phyloP scores from a whole-genome alignment of 257 asterid species.

The Penstemon barbatus region DNA sequence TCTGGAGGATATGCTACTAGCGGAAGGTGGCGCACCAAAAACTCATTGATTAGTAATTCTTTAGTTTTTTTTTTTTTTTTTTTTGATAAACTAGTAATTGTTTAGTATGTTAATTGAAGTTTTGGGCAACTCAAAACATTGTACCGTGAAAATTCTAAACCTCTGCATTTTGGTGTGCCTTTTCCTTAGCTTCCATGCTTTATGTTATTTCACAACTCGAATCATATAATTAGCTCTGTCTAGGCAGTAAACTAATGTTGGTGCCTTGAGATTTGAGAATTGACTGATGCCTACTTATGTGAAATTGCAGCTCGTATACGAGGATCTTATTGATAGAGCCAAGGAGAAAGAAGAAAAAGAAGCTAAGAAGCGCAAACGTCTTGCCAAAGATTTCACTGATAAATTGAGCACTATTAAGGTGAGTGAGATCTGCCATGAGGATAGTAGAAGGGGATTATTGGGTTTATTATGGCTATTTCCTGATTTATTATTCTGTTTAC shows the following conservation, averaged over 20 bases:
- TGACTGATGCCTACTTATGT: conserved; percentile 12
- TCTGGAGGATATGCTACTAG: too few relatives aligned
- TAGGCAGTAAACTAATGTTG: not conserved
- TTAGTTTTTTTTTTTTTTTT: too few relatives aligned
- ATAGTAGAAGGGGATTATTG: conserved; percentile 6
- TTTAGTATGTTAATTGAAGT: conserved; percentile 1
- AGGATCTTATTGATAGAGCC: conserved; percentile 89
- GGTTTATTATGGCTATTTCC: not conserved
- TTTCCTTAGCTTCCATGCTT: not conserved
- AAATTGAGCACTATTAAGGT: conserved; percentile 74
- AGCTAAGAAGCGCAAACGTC: conserved; percentile 83
- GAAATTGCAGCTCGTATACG: conserved; percentile 71
- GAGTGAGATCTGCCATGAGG: conserved; percentile 31
- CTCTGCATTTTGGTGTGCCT: conserved; percentile 11
- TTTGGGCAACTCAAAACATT: not conserved
- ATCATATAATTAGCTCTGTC: conserved; percentile 12
- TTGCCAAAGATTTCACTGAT: conserved; percentile 80
- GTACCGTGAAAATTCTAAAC: not conserved
- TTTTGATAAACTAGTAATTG: not conserved
- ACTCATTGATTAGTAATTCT: too few relatives aligned
- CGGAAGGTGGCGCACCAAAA: too few relatives aligned
- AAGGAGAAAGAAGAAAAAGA: conserved; percentile 98
- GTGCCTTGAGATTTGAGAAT: conserved; percentile 15
- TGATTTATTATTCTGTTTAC: not conserved
- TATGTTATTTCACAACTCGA: conserved; percentile 10